Percentiles rank a stretch among this genome's conserved stretches.
These are phyloP conservation scores for Mycena rosella DNA, from an alignment of 768 basidiomycete species.

Conservation along the genomic window DNA sequence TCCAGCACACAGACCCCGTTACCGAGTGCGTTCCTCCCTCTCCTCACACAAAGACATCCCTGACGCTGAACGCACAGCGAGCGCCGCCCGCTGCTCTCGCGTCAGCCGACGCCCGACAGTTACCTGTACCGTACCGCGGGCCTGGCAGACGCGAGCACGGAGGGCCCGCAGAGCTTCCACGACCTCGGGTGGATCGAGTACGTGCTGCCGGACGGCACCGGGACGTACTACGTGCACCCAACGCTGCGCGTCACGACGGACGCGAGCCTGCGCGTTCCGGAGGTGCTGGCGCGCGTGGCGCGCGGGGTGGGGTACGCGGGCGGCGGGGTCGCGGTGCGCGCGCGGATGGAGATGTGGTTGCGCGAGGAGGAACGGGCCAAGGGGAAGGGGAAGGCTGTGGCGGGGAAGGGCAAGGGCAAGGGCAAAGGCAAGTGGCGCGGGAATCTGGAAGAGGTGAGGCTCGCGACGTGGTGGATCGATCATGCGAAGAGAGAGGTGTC, in stretches of 20 bases:
- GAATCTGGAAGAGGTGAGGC: slow-evolving; percentile 46
- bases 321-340: slow-evolving; percentile 46
- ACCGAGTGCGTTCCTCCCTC: slow-evolving; percentile 23
- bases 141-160: slow-evolving; percentile 2
- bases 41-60: too few species aligned
- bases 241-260: slow-evolving; percentile 76
- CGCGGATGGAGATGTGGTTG: slow-evolving; percentile 74
- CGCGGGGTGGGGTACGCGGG: slow-evolving; percentile 59
- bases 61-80: slow-evolving; percentile 2
- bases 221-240: slow-evolving; percentile 78
- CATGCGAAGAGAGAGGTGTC: slow-evolving; percentile 69
- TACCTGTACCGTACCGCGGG: slow-evolving; percentile 18
- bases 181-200: slow-evolving; percentile 83
- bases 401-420: slow-evolving; percentile 38
- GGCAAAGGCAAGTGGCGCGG: slow-evolving; percentile 30
- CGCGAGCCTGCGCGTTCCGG: slow-evolving; percentile 68
- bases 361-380: slow-evolving; percentile 54
- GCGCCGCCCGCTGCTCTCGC: slow-evolving; percentile 32
- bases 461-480: slow-evolving; percentile 72
- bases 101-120: slow-evolving; percentile 3
- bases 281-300: slow-evolving; percentile 62
- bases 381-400: slow-evolving; percentile 39
- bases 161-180: slow-evolving; percentile 45
- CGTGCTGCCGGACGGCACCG: slow-evolving; percentile 76
- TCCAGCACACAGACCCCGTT: neutral